Base-by-base conservation (phyloP, 1,139 yeast species). In the Saccharomycopsis phalli region DNA sequence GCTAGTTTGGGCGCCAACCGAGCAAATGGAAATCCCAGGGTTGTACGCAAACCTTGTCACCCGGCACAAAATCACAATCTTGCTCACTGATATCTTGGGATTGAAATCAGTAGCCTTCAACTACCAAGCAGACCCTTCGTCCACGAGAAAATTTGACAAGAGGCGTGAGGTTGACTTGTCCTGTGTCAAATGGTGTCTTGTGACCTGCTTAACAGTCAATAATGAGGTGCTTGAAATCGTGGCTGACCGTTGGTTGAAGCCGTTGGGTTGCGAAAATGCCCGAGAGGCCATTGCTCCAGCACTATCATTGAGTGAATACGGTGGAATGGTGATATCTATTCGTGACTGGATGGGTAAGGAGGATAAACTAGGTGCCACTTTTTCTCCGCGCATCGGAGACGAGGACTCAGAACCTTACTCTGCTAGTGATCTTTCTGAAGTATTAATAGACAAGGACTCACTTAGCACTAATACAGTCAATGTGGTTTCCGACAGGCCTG, bases 261-360 rank as follows among this genome's bases (percentile, higher is more conserved):
- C 97, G 2, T 62, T 91, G 44, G 98, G 98, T 0, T 87, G 94
- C 54, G 72, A 67, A 42, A 74, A 74, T 40, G 81, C 94, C 0
- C 72, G 81, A 32, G 76, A 77, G 45, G 84, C 88, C 2, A 79
- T 88, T 21, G 81, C 95, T 1, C 99, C 99, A 0, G 74, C 93
- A 69, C 65, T 93, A 35, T 83, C 96, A 0, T 63, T 91, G 40
- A 76, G 86, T 50, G 98, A 91, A 54, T 94, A 87, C 54, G 98
- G 98, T 26, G 99, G 99, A 2, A 84, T 91, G 77, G 91, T 88
- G 4, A 78, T 91, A 16, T 77, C 96, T 0, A 71, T 87, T 69
- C 69, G 94, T 50, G 99, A 91, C 57, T 88, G 95, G 91, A 63
- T 87, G 10, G 87, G 82, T 5, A 72, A 74, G 2, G 74, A 71